These are phyloP conservation scores for Kwoniella sp. DNA, from an alignment of 768 basidiomycete species.

Conservation along the genomic window DNA sequence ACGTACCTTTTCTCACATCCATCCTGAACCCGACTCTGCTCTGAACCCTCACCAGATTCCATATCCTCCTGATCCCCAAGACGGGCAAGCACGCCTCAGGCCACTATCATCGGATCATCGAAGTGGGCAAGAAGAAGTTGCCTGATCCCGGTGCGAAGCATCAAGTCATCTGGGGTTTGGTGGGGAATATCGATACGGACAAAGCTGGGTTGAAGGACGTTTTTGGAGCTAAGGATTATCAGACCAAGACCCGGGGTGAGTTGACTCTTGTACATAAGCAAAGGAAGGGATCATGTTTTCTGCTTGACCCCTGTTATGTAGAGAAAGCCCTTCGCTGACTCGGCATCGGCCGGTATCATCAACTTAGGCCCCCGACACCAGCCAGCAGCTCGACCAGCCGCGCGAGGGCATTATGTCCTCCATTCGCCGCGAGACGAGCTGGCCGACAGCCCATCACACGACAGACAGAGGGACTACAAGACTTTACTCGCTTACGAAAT, in stretches of 20 bases:
- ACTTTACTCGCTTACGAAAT: slow-evolving; percentile 45
- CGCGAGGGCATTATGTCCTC: slow-evolving; percentile 50
- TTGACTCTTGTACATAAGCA: too few species aligned
- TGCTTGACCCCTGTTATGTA: too few species aligned
- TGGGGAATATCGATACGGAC: slow-evolving; percentile 32
- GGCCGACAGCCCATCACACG: slow-evolving; percentile 42
- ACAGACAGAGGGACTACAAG: slow-evolving; percentile 48
- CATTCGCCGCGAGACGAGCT: slow-evolving; percentile 49
- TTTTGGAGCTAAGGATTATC: slow-evolving; percentile 46
- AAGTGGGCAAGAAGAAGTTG: slow-evolving; percentile 53
- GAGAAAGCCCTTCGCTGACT: neutral
- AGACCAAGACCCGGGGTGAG: slow-evolving; percentile 51
- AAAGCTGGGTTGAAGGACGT: slow-evolving; percentile 35
- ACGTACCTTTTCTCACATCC: too few species aligned
- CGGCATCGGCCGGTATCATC: neutral
- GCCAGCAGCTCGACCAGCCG: slow-evolving; percentile 47
- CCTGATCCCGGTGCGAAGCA: slow-evolving; percentile 50
- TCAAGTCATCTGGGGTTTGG: slow-evolving; percentile 51
- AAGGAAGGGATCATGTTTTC: neutral
- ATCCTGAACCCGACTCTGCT: too few species aligned
- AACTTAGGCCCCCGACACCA: slow-evolving; percentile 47
- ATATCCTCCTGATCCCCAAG: slow-evolving; percentile 50
- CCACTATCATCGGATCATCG: slow-evolving; percentile 50
- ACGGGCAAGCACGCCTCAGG: slow-evolving; percentile 38
- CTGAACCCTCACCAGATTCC: too few species aligned